Base-by-base conservation (phyloP, 164 flowering plant species). In the Stephania cephalantha region DNA sequence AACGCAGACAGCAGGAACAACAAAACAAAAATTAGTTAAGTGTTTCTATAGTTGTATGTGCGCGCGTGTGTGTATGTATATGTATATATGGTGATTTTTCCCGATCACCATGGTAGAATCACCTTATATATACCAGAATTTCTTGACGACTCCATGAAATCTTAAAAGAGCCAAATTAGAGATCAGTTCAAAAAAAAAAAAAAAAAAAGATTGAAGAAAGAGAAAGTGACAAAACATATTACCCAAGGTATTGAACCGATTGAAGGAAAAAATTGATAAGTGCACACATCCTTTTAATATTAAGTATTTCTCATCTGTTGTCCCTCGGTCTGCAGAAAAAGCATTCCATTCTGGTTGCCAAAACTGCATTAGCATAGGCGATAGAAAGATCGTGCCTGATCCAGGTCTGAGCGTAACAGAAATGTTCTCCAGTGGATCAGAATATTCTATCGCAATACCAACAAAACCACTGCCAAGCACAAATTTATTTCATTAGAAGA, bases 161-260 rank as follows among this genome's bases (percentile, higher is more conserved):
- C 64, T 58, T 20, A 58, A 0, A 17, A 20, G n/a, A 58, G n/a
- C n/a, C 64, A 58, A 58, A 58, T 58, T 58, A 58, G 22, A 53
- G 64, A 17, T 58, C 20, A 58, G n/a, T 17, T 50, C 22, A 31
- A 58, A 29, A 46, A 18, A 42, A 20, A 70, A 46, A 44, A 18
- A 6, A 8, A 46, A 29, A 12, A 46, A 15, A 42, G 22, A 1
- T 69, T 8, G 17, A 12, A 42, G 20, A 31, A 69, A 63, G 48
- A 71, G 10, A 71, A 70, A 30, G 30, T 63, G 71, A 69, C 35
- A 53, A 46, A 15, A 45, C 25, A 46, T 67, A 79, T 18, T 90
- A 93, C 97, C 98, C 99, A 65, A 89, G 88, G 84, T 93, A 95
- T 77, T 93, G 95, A 78, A 95, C 82, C 13, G 91, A 89, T 78